Conservation (phyloP, 176 grass and related monocot species). For the Tuctoria greenei region DNA sequence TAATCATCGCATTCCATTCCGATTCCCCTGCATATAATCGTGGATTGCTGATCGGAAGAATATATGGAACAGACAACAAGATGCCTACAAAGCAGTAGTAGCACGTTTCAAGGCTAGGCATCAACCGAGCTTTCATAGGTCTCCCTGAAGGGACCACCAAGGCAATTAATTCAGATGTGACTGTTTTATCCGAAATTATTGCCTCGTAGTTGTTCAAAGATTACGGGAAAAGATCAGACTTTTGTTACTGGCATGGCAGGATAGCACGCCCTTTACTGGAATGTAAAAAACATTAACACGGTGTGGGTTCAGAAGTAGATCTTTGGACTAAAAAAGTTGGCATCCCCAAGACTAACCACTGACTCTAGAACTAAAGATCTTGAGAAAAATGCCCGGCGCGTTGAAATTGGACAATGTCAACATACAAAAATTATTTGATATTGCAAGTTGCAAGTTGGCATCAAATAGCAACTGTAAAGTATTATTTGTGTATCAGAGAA, state of each 20-base stretch:
- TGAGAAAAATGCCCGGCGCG: not conserved
- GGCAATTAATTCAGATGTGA: not conserved
- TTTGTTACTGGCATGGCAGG: not conserved
- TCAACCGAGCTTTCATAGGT: slow-evolving; percentile 4
- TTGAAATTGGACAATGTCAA: slow-evolving; percentile 25
- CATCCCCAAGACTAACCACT: not conserved
- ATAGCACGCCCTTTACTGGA: not conserved
- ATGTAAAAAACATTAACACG: not conserved
- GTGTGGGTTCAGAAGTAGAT: not conserved
- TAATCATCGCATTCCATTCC: slow-evolving; percentile 37
- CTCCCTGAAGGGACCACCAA: not conserved
- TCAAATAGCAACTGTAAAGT: slow-evolving; percentile 11
- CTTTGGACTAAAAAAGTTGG: slow-evolving; percentile 1
- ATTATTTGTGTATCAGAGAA: slow-evolving; percentile 22
- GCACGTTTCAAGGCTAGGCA: not conserved
- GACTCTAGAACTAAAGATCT: slow-evolving; percentile 1
- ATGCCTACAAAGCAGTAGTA: slow-evolving; percentile 16
- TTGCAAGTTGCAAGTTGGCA: slow-evolving; percentile 19
- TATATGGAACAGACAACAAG: not conserved
- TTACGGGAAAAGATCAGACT: not conserved
- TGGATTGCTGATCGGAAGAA: slow-evolving; percentile 8
- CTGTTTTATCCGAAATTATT: not conserved
- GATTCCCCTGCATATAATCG: slow-evolving; percentile 45
- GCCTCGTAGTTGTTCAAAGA: not conserved
- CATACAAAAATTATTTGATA: slow-evolving; percentile 23